Percentiles rank a stretch among this genome's conserved stretches.
Evolutionary conservation across 2,329 filamentous ascomycete genomes (phyloP).

Genomic region (Amphichorda felina): DNA sequence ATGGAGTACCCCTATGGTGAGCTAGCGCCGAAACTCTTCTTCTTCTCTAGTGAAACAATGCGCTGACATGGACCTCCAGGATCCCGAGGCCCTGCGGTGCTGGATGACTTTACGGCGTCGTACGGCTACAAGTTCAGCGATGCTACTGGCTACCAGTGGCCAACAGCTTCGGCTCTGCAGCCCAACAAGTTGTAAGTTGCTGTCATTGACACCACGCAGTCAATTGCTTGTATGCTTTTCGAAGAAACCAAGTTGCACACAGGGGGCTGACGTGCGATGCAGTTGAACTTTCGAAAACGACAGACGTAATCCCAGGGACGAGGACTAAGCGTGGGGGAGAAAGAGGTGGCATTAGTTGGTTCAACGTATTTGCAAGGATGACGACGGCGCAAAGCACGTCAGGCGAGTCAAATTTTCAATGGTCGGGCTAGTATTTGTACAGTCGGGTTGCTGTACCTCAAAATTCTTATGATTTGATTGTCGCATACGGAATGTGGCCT

Average conservation of each 20-base stretch:
- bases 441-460: no score
- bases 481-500: background rate
- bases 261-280: no score
- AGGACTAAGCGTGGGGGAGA: no score
- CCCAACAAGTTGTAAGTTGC: conserved; percentile 67
- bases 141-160: conserved; percentile 91
- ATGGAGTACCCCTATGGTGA: conserved; percentile 99
- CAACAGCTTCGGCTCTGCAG: conserved; percentile 54
- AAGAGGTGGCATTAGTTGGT: no score
- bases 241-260: background rate
- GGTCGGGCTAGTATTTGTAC: no score
- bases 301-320: no score
- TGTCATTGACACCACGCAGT: background rate
- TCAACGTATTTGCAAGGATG: no score
- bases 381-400: no score
- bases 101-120: conserved; percentile 95
- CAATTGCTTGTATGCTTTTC: background rate
- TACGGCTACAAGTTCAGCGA: conserved; percentile 99
- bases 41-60: conserved; percentile 1
- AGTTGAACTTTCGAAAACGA: no score
- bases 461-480: no score
- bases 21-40: conserved; percentile 16
- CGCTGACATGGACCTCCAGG: conserved; percentile 43
- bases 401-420: no score
- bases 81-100: conserved; percentile 87